Evolutionary conservation across 1,284 basidiomycete species (phyloP), one percentile per base, ranked within the genome.

Genomic region (Tilletia walkeri): DNA sequence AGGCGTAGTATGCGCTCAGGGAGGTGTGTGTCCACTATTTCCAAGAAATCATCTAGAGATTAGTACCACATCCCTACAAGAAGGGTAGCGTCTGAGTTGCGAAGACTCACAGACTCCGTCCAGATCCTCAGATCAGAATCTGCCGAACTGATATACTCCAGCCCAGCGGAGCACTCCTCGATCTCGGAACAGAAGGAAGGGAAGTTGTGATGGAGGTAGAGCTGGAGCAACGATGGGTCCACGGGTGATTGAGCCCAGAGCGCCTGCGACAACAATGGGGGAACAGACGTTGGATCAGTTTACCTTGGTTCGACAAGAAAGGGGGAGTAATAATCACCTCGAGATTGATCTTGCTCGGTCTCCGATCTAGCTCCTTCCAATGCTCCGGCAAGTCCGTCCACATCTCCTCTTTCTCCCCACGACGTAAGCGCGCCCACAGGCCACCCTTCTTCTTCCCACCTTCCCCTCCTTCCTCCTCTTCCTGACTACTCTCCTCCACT

Each of bases 121-220:
- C 89, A 4, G 89, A 75, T 67, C 2, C 65, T 36, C 14, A 81
- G 88, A 82, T 90, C 90, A 0, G 89, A 86, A 80, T 98, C 95
- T 0, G 91, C 87, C 85, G 88, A 89, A 76, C 93, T 95, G 68
- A 98, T 84, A 81, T 89, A 89, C 41, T 97, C 94, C 24, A 89
- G 85, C 1, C 94, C 84, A 0, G 86, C 87, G 2, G 88, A 88
- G 72, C 90, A 90, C 72, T 98, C 87, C 3, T 95, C 92, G 0
- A 95, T 82, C 36, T 90, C 88, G 50, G 88, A 85, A 78, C 91
- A 93, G 82, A 93, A 99, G 67, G 90, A 89, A 0, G 90, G 88
- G 73, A 94, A 92, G 81, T 97, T 98, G 81, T 98, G 94, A 75
- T 98, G 94, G 2, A 95, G 87, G 83, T 97, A 99, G 3, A 95